Percentiles rank a stretch among this genome's conserved stretches.
Evolutionary conservation across 148 eudicot species (phyloP).

Genomic region (Pouteria glomerata): DNA sequence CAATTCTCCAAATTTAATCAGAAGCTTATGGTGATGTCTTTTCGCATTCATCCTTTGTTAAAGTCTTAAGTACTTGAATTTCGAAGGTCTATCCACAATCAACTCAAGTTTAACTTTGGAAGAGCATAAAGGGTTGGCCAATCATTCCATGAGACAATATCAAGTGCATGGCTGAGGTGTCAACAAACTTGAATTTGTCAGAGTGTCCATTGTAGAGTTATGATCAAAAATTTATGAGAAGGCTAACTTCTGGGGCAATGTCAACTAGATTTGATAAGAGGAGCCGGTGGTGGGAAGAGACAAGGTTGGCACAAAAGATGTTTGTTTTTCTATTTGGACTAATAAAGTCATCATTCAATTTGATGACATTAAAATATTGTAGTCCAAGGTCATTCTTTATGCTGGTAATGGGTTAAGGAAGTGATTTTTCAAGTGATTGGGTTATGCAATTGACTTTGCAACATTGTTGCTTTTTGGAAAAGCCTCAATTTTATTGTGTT

Average conservation of each 20-base stretch:
- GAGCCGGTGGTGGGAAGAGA: conserved; percentile 65
- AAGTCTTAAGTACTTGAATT: conserved; percentile 72
- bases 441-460: too few species aligned
- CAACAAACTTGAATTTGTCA: conserved; percentile 63
- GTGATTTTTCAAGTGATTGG: too few species aligned
- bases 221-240: conserved; percentile 66
- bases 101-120: conserved; percentile 34
- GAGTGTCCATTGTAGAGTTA: conserved; percentile 72
- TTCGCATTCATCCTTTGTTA: conserved; percentile 66
- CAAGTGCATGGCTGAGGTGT: conserved; percentile 95
- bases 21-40: conserved; percentile 57
- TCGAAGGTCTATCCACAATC: conserved; percentile 84
- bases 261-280: conserved; percentile 77
- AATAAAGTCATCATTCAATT: too few species aligned
- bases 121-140: conserved; percentile 43
- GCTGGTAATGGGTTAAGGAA: too few species aligned
- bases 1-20: conserved; percentile 59
- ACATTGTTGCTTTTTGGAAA: too few species aligned
- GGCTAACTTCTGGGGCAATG: conserved; percentile 79
- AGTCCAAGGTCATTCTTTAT: too few species aligned
- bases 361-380: too few species aligned
- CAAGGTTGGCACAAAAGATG: too few species aligned
- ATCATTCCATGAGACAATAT: conserved; percentile 71
- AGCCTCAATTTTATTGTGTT: too few species aligned
- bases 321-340: too few species aligned